Evolutionary conservation across 176 grass and related monocot genomes (phyloP), one percentile per base, ranked within the genome.

Genomic region (Alopecurus myosuroides): DNA sequence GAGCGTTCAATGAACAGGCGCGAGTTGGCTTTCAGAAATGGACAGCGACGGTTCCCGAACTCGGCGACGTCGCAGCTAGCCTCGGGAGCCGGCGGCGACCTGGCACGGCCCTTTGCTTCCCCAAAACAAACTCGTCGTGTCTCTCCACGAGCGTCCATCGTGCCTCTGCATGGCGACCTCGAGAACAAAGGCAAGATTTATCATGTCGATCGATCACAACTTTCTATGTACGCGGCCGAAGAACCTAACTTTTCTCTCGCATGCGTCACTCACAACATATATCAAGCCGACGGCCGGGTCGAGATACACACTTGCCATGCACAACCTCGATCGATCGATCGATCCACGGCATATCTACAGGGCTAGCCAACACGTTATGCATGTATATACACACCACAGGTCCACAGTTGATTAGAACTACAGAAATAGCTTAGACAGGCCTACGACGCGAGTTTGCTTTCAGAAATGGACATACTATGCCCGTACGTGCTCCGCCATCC

Each of bases 101-200:
- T n/a, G n/a, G n/a, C n/a, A n/a, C n/a, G n/a, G n/a, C 56, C 39
- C 20, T 53, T 88, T 72, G 74, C 86, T 83, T 88, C 52, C 63
- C 0, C 29, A 36, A 17, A 31, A 26, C 64, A 35, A 52, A 84
- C 41, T 72, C 29, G 31, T 52, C 80, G 51, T 78, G 80, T 51
- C 40, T 37, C n/a, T n/a, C n/a, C n/a, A n/a, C n/a, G 8, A 9
- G 29, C 12, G 36, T 25, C 63, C 62, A 62, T 20, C 53, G 45
- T 28, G 3, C n/a, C 68, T 0, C 5, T 45, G 11, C 35, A 4
- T 34, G 26, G 13, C 76, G 39, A 79, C 40, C 25, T 35, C 55
- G 36, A 23, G 9, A 18, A 11, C 23, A 39, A 3, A 39, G 36
- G 36, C 36, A 6, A 39, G 11, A 41, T n/a, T 9, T n/a, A 39